Evolutionary conservation across 768 basidiomycete genomes (phyloP).

Genomic region (Russula ochroleuca): DNA sequence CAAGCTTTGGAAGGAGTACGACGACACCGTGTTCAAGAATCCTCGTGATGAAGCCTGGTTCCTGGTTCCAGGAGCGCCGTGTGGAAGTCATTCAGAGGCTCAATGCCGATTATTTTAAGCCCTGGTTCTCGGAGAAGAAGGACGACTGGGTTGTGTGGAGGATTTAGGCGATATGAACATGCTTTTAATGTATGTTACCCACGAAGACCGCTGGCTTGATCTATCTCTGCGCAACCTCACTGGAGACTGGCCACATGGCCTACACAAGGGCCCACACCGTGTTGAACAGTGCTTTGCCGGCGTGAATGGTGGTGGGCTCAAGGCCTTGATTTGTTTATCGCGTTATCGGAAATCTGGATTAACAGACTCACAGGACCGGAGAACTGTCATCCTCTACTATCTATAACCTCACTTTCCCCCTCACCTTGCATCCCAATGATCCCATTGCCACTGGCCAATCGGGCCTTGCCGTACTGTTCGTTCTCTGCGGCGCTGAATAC

Average conservation of each 20-base stretch:
- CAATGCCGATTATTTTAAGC: slow-evolving; percentile 94
- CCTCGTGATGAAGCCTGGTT: no score
- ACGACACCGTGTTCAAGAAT: not conserved
- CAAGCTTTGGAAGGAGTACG: no score
- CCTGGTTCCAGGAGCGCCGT: slow-evolving; percentile 83
- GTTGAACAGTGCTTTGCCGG: slow-evolving; percentile 94
- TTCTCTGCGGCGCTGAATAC: slow-evolving; percentile 59
- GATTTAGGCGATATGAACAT: slow-evolving; percentile 98
- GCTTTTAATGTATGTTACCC: slow-evolving; percentile 87
- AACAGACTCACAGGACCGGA: slow-evolving; percentile 35
- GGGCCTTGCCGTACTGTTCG: slow-evolving; percentile 61
- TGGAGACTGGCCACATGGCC: slow-evolving; percentile 99
- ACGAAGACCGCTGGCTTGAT: slow-evolving; percentile 93
- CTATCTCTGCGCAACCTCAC: slow-evolving; percentile 85
- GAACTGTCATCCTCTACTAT: slow-evolving; percentile 50
- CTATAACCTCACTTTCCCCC: slow-evolving; percentile 63
- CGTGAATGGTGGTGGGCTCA: slow-evolving; percentile 67
- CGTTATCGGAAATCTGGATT: slow-evolving; percentile 1
- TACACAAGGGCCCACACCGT: no score
- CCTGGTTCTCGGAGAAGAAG: slow-evolving; percentile 97
- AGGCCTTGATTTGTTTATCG: slow-evolving; percentile 46
- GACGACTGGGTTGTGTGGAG: slow-evolving; percentile 73
- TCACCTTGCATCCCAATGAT: slow-evolving; percentile 82
- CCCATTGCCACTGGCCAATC: slow-evolving; percentile 70
- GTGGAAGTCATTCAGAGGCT: slow-evolving; percentile 87